Base-by-base conservation (phyloP, 495 filamentous ascomycete genomes). In the Talaromyces liani region DNA sequence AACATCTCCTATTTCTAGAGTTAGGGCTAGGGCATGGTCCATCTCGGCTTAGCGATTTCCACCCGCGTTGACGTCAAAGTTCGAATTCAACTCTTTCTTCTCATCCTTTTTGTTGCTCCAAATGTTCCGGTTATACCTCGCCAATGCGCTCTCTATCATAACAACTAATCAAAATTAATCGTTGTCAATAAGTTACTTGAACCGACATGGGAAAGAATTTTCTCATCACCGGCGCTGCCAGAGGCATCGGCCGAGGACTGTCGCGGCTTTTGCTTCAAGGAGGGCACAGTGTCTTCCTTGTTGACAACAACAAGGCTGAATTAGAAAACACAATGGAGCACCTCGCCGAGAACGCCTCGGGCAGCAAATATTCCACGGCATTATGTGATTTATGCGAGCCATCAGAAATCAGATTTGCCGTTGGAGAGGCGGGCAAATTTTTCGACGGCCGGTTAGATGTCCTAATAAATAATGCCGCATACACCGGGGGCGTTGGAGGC, bases 301-400 rank as follows among this genome's bases (percentile, higher is more conserved):
- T 75, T 54, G 73, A 75, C 61, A 66, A 71, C 63, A 64, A 73
- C 31, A 65, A 72, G 27, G 67, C 63, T 9, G 70, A 74, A 58
- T 68, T 75, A 1, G 53, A 64, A 2, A 63, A 74, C 61, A 73
- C 71, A 25, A 64, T 33, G 29, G 24, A 49, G 8, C 27, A 41
- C 14, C 41, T 61, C 16, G 31, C 36, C 39, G 22, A 58, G 22
- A 65, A 39, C 8, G 64, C 61, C 18, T n/a, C 45, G 4, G 16
- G 33, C 3, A 62, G 41, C 29, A 16, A 54, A 4, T 62, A 54
- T 22, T 53, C 63, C 29, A 67, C 47, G 5, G 60, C 61, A 3
- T 27, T 72, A 16, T 75, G 72, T 64, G 65, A 75, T 56, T 62
- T 75, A n/a, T 67, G 72, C 31, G 62, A 69, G 39, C 62, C 70